phyloP scores from a whole-genome alignment of 1,284 basidiomycete species.

The Tylopilus sp. region DNA sequence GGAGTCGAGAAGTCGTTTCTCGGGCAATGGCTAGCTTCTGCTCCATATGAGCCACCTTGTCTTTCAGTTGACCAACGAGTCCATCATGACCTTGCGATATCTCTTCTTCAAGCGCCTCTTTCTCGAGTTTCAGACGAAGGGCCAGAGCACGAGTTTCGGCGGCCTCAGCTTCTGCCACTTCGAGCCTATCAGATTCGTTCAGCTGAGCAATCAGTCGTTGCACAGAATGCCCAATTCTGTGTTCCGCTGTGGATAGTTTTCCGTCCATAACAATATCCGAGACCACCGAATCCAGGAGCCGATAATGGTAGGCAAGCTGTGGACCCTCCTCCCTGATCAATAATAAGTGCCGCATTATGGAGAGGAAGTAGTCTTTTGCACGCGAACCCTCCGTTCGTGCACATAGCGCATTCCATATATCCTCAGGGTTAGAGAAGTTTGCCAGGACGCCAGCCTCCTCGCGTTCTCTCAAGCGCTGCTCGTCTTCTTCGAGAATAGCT shows the following conservation, averaged over 20 bases:
- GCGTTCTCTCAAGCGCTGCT: constrained; percentile 69
- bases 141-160: constrained; percentile 63
- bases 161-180: constrained; percentile 76
- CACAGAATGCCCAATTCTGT: constrained; percentile 85
- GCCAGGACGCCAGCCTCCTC: constrained; percentile 74
- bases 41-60: constrained; percentile 68
- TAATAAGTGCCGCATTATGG: constrained; percentile 88
- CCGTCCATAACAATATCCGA: constrained; percentile 93
- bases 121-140: constrained; percentile 63
- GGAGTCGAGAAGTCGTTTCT: constrained; percentile 69
- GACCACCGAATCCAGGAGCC: constrained; percentile 90
- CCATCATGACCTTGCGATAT: constrained; percentile 78
- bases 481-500: constrained; percentile 71
- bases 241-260: constrained; percentile 79
- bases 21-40: constrained; percentile 77
- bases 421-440: constrained; percentile 77
- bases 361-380: constrained; percentile 84
- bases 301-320: constrained; percentile 81
- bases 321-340: constrained; percentile 87
- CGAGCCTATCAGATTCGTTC: constrained; percentile 85
- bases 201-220: constrained; percentile 86
- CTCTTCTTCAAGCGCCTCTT: constrained; percentile 74
- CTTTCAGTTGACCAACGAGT: constrained; percentile 78
- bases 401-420: constrained; percentile 82
- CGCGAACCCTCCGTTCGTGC: constrained; percentile 70